Evolutionary conservation across 2,329 filamentous ascomycete species (phyloP).

Genomic region (Chaetomiaceae sp.): DNA sequence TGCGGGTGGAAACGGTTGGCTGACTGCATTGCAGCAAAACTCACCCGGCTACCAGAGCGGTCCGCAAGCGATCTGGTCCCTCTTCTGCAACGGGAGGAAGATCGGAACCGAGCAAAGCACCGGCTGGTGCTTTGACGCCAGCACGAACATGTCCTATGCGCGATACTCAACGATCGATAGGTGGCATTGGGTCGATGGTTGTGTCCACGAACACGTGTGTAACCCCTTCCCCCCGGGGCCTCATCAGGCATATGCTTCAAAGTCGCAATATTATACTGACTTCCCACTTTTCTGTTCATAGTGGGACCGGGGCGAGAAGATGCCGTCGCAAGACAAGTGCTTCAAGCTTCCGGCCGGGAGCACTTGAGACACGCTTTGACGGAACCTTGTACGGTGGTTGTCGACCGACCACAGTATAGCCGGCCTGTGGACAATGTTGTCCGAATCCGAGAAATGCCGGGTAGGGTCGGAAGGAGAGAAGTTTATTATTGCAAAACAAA

Average conservation of each 20-base stretch:
- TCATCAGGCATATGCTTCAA: background rate
- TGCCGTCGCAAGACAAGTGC: slow-evolving; percentile 21
- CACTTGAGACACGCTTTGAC: no score
- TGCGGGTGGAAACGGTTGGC: no score
- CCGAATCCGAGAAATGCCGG: no score
- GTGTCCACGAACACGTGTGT: slow-evolving; percentile 39
- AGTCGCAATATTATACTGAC: background rate
- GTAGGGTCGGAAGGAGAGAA: no score
- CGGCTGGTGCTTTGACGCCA: slow-evolving; percentile 37
- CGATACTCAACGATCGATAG: slow-evolving; percentile 36
- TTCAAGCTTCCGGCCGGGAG: slow-evolving; percentile 20
- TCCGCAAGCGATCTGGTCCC: slow-evolving; percentile 35
- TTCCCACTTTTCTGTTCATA: no score
- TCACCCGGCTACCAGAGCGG: slow-evolving; percentile 35
- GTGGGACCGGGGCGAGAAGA: slow-evolving; percentile 11
- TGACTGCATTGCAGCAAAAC: slow-evolving; percentile 33
- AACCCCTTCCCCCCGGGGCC: no score
- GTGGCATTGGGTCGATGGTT: slow-evolving; percentile 39
- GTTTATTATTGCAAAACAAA: no score
- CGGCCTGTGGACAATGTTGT: no score
- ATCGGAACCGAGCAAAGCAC: slow-evolving; percentile 34
- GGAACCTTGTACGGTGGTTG: no score
- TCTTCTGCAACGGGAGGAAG: slow-evolving; percentile 37
- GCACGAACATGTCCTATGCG: slow-evolving; percentile 40
- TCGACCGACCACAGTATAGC: no score